Evolutionary conservation across 768 basidiomycete genomes (phyloP), one percentile per base, ranked within the genome.

Genomic region (Kockovaella imperatae): DNA sequence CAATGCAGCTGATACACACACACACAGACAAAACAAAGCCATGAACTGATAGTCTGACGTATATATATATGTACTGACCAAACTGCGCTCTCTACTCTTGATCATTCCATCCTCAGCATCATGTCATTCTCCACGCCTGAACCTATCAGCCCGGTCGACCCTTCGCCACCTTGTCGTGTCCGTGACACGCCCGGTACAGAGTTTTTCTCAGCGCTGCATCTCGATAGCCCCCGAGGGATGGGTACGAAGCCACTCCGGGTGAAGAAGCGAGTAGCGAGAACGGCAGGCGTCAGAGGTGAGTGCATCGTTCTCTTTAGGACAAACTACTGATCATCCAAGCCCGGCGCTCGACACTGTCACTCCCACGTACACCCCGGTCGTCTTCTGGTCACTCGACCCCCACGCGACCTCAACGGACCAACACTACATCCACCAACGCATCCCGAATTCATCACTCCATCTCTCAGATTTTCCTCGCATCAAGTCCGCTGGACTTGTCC

Each of bases 181-280:
- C n/a, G n/a, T n/a, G n/a, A n/a, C n/a, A 39, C 36, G 8, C 8
- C 13, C 13, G 11, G 20, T 20, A 39, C 36, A 11, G 36, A 39
- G 8, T 58, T 58, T 41, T 51, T 58, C 45, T 2, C 26, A 23
- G 47, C 56, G 13, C 44, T 54, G 13, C 51, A 42, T 45, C 46
- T 58, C 26, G 56, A 58, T 39, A 43, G 40, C 5, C 39, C 39
- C 23, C 5, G 23, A 10, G 17, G 20, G 11, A 53, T 54, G 15
- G 43, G 46, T 6, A 66, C 64, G 2, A 47, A 49, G 38, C 64
- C 64, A 6, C 36, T 66, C 26, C 46, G 50, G 35, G 56, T 62
- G 10, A 52, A 42, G 36, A 61, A 62, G 51, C 50, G 51, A 45
- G 26, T 48, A n/a, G 45, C 23, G 1, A 32, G 49, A 39, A 39